These are phyloP conservation scores for Halophytophthora batemanensis DNA, from an alignment of 352 stramenopile species.

Conservation along the genomic window DNA sequence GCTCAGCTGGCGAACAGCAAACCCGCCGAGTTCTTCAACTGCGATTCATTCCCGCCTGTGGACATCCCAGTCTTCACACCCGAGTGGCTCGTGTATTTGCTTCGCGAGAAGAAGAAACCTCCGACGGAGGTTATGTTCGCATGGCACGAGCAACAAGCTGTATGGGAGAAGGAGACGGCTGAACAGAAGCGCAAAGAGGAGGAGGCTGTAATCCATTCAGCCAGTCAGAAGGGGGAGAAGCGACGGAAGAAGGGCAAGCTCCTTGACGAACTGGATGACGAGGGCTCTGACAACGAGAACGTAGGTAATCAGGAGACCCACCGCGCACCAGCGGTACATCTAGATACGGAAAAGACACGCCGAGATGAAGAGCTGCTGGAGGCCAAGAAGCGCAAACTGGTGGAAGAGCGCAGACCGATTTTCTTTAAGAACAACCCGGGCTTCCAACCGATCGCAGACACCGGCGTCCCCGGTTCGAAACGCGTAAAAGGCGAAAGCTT, in stretches of 20 bases:
- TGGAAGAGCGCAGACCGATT: slow-evolving; percentile 53
- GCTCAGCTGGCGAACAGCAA: slow-evolving; percentile 37
- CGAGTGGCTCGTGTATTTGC: slow-evolving; percentile 62
- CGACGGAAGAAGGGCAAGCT: slow-evolving; percentile 16
- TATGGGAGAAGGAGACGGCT: slow-evolving; percentile 24
- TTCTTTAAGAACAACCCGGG: slow-evolving; percentile 78
- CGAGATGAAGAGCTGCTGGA: slow-evolving; percentile 46
- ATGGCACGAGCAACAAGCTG: slow-evolving; percentile 39
- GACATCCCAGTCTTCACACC: slow-evolving; percentile 44
- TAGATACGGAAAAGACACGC: slow-evolving; percentile 34
- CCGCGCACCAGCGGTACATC: slow-evolving; percentile 26
- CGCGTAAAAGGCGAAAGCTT: slow-evolving; percentile 55
- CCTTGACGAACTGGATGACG: slow-evolving; percentile 28
- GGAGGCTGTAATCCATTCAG: slow-evolving; percentile 13
- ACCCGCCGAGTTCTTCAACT: slow-evolving; percentile 25
- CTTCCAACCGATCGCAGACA: slow-evolving; percentile 46
- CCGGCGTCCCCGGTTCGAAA: slow-evolving; percentile 19
- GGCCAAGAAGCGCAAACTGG: slow-evolving; percentile 47
- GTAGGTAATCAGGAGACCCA: slow-evolving; percentile 35
- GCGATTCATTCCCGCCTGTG: slow-evolving; percentile 27
- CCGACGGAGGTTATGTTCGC: slow-evolving; percentile 18
- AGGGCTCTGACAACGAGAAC: slow-evolving; percentile 50
- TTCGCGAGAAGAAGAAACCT: slow-evolving; percentile 41
- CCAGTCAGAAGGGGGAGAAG: slow-evolving; percentile 10
- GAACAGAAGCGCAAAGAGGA: slow-evolving; percentile 25